These are phyloP conservation scores for Apiospora kogelbergensis DNA, from an alignment of 2,329 filamentous ascomycete species.

Conservation along the genomic window DNA sequence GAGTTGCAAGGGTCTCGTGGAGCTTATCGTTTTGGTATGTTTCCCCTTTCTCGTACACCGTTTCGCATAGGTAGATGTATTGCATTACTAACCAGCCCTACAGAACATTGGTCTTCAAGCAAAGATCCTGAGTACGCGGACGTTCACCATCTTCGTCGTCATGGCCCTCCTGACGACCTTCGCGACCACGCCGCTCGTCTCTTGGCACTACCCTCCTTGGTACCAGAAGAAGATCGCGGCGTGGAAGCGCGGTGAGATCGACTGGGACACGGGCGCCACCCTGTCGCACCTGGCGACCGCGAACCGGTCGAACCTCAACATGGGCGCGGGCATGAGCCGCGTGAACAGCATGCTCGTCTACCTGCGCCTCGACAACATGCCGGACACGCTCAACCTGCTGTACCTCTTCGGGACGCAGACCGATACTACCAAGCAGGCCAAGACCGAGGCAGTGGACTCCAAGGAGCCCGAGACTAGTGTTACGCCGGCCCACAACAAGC, in stretches of 20 bases:
- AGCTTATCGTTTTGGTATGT: constrained; percentile 91
- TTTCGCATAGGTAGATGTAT: neutral
- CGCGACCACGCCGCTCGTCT: constrained; percentile 67
- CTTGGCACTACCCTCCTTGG: constrained; percentile 66
- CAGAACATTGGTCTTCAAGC: constrained; percentile 72
- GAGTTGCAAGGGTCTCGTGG: constrained; percentile 92
- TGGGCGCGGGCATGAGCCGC: constrained; percentile 35
- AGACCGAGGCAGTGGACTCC: constrained; percentile 5
- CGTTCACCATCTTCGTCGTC: constrained; percentile 79
- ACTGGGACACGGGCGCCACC: constrained; percentile 70
- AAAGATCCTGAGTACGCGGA: constrained; percentile 66
- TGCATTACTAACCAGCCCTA: constrained; percentile 14
- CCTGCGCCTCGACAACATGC: constrained; percentile 80
- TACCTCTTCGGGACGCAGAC: constrained; percentile 65
- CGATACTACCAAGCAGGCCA: neutral
- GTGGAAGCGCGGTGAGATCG: constrained; percentile 66
- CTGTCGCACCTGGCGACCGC: constrained; percentile 37
- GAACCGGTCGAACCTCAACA: constrained; percentile 24
- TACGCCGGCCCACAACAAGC: constrained; percentile 28
- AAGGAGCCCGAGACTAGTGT: constrained; percentile 19
- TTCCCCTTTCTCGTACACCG: constrained; percentile 23
- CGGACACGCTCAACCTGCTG: constrained; percentile 77
- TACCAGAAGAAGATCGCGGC: constrained; percentile 72
- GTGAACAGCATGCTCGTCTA: constrained; percentile 74
- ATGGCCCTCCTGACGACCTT: constrained; percentile 82